Evolutionary conservation across 2,329 filamentous ascomycete species (phyloP), one percentile per base, ranked within the genome.

Genomic region (Pseudogymnoascus sp.): DNA sequence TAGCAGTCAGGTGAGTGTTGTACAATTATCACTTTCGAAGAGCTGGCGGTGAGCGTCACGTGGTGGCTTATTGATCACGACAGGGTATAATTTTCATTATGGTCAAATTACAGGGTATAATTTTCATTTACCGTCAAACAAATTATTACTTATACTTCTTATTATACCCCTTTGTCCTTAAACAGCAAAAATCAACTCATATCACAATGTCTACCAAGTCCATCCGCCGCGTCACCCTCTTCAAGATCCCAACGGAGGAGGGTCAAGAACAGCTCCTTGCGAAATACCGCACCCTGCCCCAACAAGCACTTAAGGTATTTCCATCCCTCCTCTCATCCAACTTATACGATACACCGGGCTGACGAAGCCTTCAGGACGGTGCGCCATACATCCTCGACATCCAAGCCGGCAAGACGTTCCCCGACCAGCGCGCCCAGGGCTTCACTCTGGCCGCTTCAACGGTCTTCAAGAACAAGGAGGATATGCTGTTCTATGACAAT

Each of bases 401-500:
- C 19, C 75, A 79, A 28, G 82, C 79, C 2, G 78, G 77, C n/a
- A 71, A 74, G 16, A 77, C 80, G 2, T 71, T 80, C 64, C 74
- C 78, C 14, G 80, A 85, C 64, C 75, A 79, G 2, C 79, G 82
- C 31, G 80, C 76, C 68, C 78, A 83, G 70, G 83, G 83, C 21
- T 85, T 78, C 74, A 85, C 79, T 14, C 65, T 86, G 62, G 76
- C 79, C 14, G 79, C 80, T 1, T 78, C 80, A 67, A 83, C 79
- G 3, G 79, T 78, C 1, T 86, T 86, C 68, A 77, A 78, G 21
- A 81, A 77, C n/a, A 68, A 80, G 54, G 81, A 81, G 21, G 84
- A 85, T 68, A 82, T 86, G 80, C 75, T 81, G 51, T 86, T 79
- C 71, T 86, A 85, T 70, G 83, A 86, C 70, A 77, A 73, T 4